Evolutionary conservation across 331 rosid species (phyloP).

Genomic region (Quercus lobata): DNA sequence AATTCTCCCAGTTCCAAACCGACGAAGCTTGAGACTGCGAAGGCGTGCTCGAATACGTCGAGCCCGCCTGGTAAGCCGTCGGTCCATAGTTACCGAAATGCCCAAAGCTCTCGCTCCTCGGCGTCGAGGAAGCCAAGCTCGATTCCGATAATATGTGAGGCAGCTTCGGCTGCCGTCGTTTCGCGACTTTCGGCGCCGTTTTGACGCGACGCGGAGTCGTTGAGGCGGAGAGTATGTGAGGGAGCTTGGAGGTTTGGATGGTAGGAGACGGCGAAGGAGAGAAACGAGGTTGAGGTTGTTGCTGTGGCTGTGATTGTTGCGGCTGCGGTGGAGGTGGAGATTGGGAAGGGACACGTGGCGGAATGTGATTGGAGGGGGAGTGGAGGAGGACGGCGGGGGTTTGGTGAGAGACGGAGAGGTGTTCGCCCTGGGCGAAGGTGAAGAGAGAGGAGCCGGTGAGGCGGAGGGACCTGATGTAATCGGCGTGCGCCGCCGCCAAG

Average conservation of each 20-base stretch:
- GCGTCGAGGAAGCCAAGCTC: slow-evolving; percentile 50
- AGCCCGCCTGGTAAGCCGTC: slow-evolving; percentile 60
- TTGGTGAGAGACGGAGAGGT: slow-evolving; percentile 64
- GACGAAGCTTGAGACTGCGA: slow-evolving; percentile 97
- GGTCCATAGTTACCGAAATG: slow-evolving; percentile 38
- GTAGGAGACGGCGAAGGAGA: slow-evolving; percentile 52
- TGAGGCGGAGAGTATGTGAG: slow-evolving; percentile 50
- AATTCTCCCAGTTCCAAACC: slow-evolving; percentile 95
- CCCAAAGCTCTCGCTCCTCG: slow-evolving; percentile 43
- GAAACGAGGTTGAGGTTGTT: slow-evolving; percentile 15
- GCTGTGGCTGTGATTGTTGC: slow-evolving; percentile 21
- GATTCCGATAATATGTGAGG: slow-evolving; percentile 95
- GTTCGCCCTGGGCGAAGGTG: slow-evolving; percentile 70
- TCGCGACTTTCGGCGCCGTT: slow-evolving; percentile 48
- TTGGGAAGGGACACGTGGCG: slow-evolving; percentile 39
- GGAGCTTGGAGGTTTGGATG: slow-evolving; percentile 55
- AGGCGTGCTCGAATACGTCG: slow-evolving; percentile 83
- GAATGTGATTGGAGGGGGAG: slow-evolving; percentile 17
- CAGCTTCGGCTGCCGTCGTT: slow-evolving; percentile 44
- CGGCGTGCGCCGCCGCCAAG: slow-evolving; percentile 92
- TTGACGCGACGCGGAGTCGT: not conserved
- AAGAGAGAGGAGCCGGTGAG: slow-evolving; percentile 79
- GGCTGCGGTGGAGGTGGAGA: slow-evolving; percentile 47
- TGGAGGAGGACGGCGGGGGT: slow-evolving; percentile 87
- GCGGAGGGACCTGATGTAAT: slow-evolving; percentile 91